Evolutionary conservation across 371 early-diverging fungal species (phyloP).

Genomic region (Haplosporangium sp.): DNA sequence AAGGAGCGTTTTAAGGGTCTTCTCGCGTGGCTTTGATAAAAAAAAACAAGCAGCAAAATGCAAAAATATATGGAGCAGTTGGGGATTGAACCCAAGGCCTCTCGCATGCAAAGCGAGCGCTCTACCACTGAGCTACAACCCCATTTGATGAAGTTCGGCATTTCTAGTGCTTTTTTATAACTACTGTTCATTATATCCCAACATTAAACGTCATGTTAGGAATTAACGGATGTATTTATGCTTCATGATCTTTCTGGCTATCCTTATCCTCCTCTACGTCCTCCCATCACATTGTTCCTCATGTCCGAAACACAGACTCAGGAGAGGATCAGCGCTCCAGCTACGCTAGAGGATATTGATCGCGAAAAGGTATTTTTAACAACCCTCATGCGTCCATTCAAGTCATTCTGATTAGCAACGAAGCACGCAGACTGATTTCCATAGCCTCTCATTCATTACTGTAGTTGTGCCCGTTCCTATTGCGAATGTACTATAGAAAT

Average conservation of each 20-base stretch:
- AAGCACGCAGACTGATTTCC: background rate
- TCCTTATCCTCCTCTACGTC: background rate
- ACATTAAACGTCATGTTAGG: too few relatives aligned
- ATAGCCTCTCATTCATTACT: background rate
- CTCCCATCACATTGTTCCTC: background rate
- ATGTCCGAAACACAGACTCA: background rate
- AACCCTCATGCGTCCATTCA: background rate
- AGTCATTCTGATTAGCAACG: background rate
- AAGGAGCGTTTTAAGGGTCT: too few relatives aligned
- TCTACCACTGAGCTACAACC: constrained; percentile 21
- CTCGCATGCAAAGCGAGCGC: constrained; percentile 28
- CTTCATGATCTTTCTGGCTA: too few relatives aligned
- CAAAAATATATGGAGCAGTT: constrained; percentile 18
- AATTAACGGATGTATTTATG: too few relatives aligned
- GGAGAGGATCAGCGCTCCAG: background rate
- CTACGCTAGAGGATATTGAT: background rate
- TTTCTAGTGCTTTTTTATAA: too few relatives aligned
- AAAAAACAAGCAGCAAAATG: constrained; percentile 6
- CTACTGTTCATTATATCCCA: too few relatives aligned
- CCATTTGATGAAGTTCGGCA: background rate
- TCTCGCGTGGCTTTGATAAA: background rate
- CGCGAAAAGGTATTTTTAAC: constrained; percentile 1
- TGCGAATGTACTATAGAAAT: constrained; percentile 33
- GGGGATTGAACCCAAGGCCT: constrained; percentile 29
- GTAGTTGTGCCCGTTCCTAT: constrained; percentile 39